Percentiles rank a stretch among this genome's conserved stretches.
These are phyloP conservation scores for Cruciata laevipes DNA, from an alignment of 257 asterid species.

Conservation along the genomic window DNA sequence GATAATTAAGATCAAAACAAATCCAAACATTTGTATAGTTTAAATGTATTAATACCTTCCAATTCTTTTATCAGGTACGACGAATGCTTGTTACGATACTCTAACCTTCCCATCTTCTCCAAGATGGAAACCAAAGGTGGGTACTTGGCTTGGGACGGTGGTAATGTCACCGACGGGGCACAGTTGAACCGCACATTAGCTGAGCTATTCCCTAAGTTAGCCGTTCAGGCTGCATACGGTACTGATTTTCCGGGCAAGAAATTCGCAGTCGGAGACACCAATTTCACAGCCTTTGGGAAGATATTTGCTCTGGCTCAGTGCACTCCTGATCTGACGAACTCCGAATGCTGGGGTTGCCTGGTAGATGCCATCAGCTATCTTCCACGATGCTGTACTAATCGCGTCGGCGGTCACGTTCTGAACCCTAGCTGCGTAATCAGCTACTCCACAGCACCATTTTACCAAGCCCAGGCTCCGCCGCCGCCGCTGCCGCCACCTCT, in stretches of 20 bases:
- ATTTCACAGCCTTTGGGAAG: not conserved
- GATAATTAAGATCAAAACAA: too few relatives aligned
- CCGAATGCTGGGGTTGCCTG: too few relatives aligned
- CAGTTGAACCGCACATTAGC: not conserved
- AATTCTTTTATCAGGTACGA: not conserved
- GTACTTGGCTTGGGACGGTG: too few relatives aligned
- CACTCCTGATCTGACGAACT: not conserved
- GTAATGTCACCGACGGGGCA: not conserved
- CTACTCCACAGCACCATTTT: too few relatives aligned
- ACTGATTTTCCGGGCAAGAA: not conserved
- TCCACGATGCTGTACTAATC: too few relatives aligned
- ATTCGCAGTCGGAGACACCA: not conserved
- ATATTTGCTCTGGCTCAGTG: not conserved
- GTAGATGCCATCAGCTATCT: too few relatives aligned
- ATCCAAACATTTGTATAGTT: too few relatives aligned
- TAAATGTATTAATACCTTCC: too few relatives aligned
- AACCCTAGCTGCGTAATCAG: too few relatives aligned
- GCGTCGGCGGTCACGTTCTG: too few relatives aligned
- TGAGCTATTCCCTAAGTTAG: not conserved
- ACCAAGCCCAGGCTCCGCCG: too few relatives aligned
- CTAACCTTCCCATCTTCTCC: conserved; percentile 2
- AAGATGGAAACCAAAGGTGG: not conserved
- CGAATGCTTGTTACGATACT: conserved; percentile 15
- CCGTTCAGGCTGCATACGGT: not conserved
- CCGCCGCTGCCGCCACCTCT: too few relatives aligned